Conservation (phyloP, 495 filamentous ascomycete species). For the Penicillium cataractarum region DNA sequence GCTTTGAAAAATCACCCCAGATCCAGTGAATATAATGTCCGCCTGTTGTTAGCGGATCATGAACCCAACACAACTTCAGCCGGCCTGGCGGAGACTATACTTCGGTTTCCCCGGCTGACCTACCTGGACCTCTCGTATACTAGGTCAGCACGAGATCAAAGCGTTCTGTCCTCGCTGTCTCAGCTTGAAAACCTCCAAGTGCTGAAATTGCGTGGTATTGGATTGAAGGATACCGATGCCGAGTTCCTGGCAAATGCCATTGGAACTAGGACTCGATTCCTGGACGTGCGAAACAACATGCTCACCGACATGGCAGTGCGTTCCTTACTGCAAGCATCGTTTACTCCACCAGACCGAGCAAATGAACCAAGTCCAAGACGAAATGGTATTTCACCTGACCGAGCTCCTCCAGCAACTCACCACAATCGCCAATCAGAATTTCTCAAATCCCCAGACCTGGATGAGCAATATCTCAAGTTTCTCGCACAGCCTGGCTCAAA, state of each 20-base stretch:
- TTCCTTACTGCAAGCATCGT: constrained; percentile 55
- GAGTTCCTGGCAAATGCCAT: constrained; percentile 58
- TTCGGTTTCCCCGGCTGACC: constrained; percentile 56
- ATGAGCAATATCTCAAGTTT: constrained; percentile 51
- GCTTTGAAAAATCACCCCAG: constrained; percentile 41
- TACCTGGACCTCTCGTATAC: constrained; percentile 67
- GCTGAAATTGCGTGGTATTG: constrained; percentile 60
- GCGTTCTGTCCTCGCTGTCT: constrained; percentile 49
- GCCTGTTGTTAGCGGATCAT: constrained; percentile 58
- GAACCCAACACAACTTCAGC: constrained; percentile 61
- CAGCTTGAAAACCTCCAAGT: constrained; percentile 56
- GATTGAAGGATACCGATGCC: constrained; percentile 59
- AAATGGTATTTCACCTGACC: constrained; percentile 19
- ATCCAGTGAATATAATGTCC: constrained; percentile 43
- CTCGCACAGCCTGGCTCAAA: constrained; percentile 54
- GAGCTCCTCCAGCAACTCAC: constrained; percentile 15
- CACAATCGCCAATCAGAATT: constrained; percentile 23
- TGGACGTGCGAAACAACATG: constrained; percentile 63
- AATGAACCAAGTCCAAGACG: constrained; percentile 3
- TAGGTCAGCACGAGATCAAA: constrained; percentile 54
- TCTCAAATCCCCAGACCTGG: constrained; percentile 47
- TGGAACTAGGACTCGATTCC: constrained; percentile 53
- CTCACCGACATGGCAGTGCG: constrained; percentile 60
- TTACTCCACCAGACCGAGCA: constrained; percentile 32
- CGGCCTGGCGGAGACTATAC: constrained; percentile 55